A percentile compares a stretch with the other conserved stretches of the same genome.
Evolutionary conservation across 2,329 filamentous ascomycete species (phyloP).

Genomic region (Alternaria rosae): DNA sequence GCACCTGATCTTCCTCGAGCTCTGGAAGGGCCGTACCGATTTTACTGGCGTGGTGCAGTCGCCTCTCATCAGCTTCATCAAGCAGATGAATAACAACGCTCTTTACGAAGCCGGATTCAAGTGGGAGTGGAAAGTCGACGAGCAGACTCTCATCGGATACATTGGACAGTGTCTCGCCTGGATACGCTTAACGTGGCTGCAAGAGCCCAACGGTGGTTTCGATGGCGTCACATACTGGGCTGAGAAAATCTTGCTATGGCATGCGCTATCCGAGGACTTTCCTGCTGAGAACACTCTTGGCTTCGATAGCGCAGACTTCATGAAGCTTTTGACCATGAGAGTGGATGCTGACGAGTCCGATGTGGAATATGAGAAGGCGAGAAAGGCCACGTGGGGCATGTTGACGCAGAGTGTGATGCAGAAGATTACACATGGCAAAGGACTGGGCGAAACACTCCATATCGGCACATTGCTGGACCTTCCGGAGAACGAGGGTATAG

Average conservation of each 20-base stretch:
- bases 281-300: slow-evolving; percentile 35
- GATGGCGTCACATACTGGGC: slow-evolving; percentile 41
- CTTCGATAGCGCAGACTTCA: slow-evolving; percentile 33
- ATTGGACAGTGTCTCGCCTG: slow-evolving; percentile 52
- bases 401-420: slow-evolving; percentile 44
- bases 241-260: slow-evolving; percentile 38
- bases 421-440: slow-evolving; percentile 50
- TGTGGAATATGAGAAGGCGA: slow-evolving; percentile 38
- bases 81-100: slow-evolving; percentile 32
- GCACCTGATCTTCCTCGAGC: slow-evolving; percentile 36
- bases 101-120: slow-evolving; percentile 30
- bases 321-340: slow-evolving; percentile 35
- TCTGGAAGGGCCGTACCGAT: slow-evolving; percentile 32
- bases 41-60: slow-evolving; percentile 26
- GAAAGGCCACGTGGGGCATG: slow-evolving; percentile 37
- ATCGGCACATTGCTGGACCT: slow-evolving; percentile 42
- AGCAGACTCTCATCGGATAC: slow-evolving; percentile 48
- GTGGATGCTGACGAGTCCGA: slow-evolving; percentile 32
- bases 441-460: slow-evolving; percentile 29
- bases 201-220: slow-evolving; percentile 43
- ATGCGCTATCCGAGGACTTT: slow-evolving; percentile 33
- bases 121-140: slow-evolving; percentile 46
- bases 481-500: slow-evolving; percentile 43
- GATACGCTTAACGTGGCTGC: slow-evolving; percentile 41
- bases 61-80: slow-evolving; percentile 35